Evolutionary conservation across 805 yeast genomes (phyloP).

Genomic region (Lipomyces anomalus): DNA sequence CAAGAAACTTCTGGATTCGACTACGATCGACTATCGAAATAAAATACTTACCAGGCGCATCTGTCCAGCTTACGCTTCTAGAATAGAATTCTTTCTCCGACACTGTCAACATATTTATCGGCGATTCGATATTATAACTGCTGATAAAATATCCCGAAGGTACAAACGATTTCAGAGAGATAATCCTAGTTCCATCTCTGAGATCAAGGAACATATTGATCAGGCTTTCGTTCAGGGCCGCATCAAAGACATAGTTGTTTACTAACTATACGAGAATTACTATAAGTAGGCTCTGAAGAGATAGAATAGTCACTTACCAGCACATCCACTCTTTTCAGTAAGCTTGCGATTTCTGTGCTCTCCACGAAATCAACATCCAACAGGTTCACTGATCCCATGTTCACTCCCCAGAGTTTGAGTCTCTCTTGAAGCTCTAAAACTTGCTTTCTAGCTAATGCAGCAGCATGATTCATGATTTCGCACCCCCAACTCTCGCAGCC

Average conservation of each 20-base stretch:
- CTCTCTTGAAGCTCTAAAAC: constrained; percentile 52
- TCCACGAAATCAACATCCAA: constrained; percentile 68
- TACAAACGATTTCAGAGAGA: constrained; percentile 72
- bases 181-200: constrained; percentile 69
- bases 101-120: constrained; percentile 61
- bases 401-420: constrained; percentile 58
- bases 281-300: background rate
- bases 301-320: constrained; percentile 31
- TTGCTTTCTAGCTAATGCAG: constrained; percentile 60
- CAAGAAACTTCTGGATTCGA: constrained; percentile 20
- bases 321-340: constrained; percentile 60
- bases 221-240: constrained; percentile 62
- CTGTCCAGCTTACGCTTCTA: constrained; percentile 84
- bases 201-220: constrained; percentile 58
- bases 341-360: constrained; percentile 49
- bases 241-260: constrained; percentile 79
- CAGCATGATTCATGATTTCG: constrained; percentile 82
- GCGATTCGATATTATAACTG: constrained; percentile 46
- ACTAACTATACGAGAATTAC: constrained; percentile 39
- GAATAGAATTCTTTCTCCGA: constrained; percentile 57
- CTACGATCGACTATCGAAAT: constrained; percentile 57
- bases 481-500: constrained; percentile 85
- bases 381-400: constrained; percentile 50
- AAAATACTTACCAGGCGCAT: constrained; percentile 68
- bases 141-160: constrained; percentile 66